phyloP scores from a whole-genome alignment of 805 yeast species.

The Starmera dryadoides region DNA sequence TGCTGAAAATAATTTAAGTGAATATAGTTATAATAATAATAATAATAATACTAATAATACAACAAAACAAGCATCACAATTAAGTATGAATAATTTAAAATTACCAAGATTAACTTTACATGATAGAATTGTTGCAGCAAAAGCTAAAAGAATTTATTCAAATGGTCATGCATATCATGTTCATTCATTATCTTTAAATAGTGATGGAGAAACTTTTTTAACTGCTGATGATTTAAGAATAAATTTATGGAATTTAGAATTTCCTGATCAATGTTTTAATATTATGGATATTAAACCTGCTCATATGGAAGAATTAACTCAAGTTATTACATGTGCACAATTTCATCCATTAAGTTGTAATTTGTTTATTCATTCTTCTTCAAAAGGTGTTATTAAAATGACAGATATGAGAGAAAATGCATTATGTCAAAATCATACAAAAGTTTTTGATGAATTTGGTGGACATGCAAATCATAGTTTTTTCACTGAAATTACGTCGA shows the following conservation, averaged over 20 bases:
- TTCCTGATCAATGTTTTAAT: constrained; percentile 92
- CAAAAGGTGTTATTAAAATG: constrained; percentile 91
- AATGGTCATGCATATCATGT: constrained; percentile 99
- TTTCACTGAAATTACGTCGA: constrained; percentile 93
- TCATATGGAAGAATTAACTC: constrained; percentile 98
- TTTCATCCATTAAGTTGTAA: constrained; percentile 93
- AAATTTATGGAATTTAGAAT: constrained; percentile 90
- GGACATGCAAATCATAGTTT: constrained; percentile 92
- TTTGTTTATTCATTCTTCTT: constrained; percentile 88
- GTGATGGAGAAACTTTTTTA: constrained; percentile 93
- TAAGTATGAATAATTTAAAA: constrained; percentile 42
- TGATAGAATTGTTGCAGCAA: constrained; percentile 91
- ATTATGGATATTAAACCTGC: constrained; percentile 97
- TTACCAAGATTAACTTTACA: constrained; percentile 89
- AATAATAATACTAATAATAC: constrained; percentile 3
- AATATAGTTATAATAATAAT: constrained; percentile 17
- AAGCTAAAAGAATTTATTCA: constrained; percentile 84
- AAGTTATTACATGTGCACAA: constrained; percentile 93
- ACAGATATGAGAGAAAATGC: constrained; percentile 97
- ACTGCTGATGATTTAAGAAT: constrained; percentile 91
- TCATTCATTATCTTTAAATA: constrained; percentile 88
- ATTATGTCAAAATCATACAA: constrained; percentile 83
- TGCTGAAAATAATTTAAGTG: constrained; percentile 77
- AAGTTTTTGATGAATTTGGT: constrained; percentile 83
- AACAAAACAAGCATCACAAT: constrained; percentile 22